A percentile compares a stretch with the other conserved stretches of the same genome.
phyloP scores from a whole-genome alignment of 306 rosid genomes.

The Abrus precatorius region DNA sequence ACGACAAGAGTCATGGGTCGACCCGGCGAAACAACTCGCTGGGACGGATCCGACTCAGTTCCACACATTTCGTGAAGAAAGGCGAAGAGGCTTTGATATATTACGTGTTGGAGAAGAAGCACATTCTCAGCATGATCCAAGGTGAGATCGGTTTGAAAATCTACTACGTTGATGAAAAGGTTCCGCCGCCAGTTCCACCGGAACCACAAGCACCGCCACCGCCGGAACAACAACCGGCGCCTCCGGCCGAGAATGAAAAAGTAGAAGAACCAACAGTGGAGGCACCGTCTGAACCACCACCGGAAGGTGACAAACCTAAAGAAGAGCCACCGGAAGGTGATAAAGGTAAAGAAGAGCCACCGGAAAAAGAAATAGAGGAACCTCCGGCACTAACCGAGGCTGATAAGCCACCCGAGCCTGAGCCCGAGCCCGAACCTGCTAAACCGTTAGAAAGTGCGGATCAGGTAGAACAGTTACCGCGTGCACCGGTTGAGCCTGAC shows the following conservation, averaged over 20 bases:
- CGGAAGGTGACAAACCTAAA: slow-evolving; percentile 39
- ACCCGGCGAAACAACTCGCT: slow-evolving; percentile 71
- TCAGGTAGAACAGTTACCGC: slow-evolving; percentile 35
- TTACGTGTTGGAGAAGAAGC: slow-evolving; percentile 69
- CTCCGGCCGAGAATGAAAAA: neutral
- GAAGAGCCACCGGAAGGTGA: slow-evolving; percentile 33
- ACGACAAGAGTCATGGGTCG: slow-evolving; percentile 67
- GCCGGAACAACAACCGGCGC: slow-evolving; percentile 37
- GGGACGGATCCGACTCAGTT: slow-evolving; percentile 69
- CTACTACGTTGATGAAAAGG: slow-evolving; percentile 61
- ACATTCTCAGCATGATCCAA: slow-evolving; percentile 59
- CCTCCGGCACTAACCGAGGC: neutral
- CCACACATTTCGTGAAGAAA: slow-evolving; percentile 75
- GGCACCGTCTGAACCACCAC: slow-evolving; percentile 5
- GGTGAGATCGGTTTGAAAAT: slow-evolving; percentile 86
- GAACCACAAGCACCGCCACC: slow-evolving; percentile 31
- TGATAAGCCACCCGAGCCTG: slow-evolving; percentile 37
- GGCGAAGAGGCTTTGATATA: slow-evolving; percentile 95
- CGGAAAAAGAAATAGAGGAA: neutral
- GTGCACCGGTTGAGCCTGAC: slow-evolving; percentile 17
- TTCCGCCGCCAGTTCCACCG: slow-evolving; percentile 34
- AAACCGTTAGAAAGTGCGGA: slow-evolving; percentile 3
- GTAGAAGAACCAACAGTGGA: slow-evolving; percentile 7
- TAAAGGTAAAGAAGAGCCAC: slow-evolving; percentile 26
- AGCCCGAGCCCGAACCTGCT: neutral